Base-by-base conservation (phyloP, 768 basidiomycete species). In the Leccinum pellstonianum region DNA sequence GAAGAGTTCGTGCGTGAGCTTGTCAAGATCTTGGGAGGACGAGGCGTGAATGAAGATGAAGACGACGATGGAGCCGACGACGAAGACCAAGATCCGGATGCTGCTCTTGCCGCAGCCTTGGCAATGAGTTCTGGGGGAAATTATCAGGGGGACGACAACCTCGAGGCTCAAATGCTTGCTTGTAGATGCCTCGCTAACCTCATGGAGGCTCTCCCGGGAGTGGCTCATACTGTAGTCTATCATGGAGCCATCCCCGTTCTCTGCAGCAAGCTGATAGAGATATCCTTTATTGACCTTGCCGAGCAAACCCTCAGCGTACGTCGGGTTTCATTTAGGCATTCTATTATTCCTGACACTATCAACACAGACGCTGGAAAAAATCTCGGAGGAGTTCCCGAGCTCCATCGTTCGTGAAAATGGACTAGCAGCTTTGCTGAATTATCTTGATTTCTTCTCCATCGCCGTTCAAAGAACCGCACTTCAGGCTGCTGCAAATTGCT, bases 231-330 rank as follows among this genome's bases (percentile, higher is more conserved):
- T 49, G 88, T 99, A 66, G 96, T 98, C 41, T 93, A 97, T 73
- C 92, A 96, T 68, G 96, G 96, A n/a, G 97, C 96, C 17, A 95
- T 99, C 59, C 95, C 95, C 17, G 94, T 96, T 33, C 82, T 99
- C 51, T 98, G 96, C 83, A 91, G 91, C 83, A 98, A 99, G 74
- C 78, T 99, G 61, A 86, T 93, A 72, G 93, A 97, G 76, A 99
- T 99, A 59, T 92, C 93, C 23, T 97, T 95, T 71, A 98, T 99
- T 65, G 97, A 99, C 75, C 81, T 99, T 50, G 97, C 97, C 12
- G 97, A 98, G 72, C 97, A 99, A 77, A 98, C 96, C 9, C 77
- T 99, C 64, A 95, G 93, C 70, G 96, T 98, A 79, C 79, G 95
- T 85, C 54, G 23, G 19, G 12, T 59, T 41, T 37, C 62, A 8